Percentiles rank a stretch among this genome's conserved stretches.
phyloP scores from a whole-genome alignment of 2,329 filamentous ascomycete species.

The Myriosclerotinia curreyana region DNA sequence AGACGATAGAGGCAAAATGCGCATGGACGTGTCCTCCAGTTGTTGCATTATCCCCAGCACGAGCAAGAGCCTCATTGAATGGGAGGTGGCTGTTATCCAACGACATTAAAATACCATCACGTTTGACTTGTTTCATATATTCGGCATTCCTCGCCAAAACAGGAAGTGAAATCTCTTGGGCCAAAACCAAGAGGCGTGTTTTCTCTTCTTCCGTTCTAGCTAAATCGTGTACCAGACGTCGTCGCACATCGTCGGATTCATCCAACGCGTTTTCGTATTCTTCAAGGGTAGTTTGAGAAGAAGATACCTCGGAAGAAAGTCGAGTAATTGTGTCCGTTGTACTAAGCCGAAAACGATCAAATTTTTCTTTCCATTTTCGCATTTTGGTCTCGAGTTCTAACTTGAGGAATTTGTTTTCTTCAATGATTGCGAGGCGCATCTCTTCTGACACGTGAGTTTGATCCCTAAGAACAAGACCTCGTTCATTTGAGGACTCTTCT shows the following conservation, averaged over 20 bases:
- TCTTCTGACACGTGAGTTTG: neutral
- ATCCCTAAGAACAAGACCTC: neutral
- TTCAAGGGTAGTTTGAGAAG: neutral
- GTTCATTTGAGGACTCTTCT: neutral
- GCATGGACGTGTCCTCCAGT: slow-evolving; percentile 8
- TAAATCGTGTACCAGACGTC: neutral
- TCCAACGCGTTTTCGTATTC: neutral
- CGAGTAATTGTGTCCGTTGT: neutral
- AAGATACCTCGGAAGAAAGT: neutral
- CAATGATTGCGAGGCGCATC: neutral
- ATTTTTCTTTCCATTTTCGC: neutral
- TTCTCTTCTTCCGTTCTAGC: neutral
- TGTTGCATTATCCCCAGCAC: neutral
- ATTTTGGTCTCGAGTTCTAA: neutral
- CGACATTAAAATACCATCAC: neutral
- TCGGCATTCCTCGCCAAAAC: slow-evolving; percentile 1
- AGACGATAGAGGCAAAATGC: neutral
- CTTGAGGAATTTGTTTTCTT: neutral
- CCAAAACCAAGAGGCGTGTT: neutral
- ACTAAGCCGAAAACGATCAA: neutral
- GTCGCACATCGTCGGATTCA: neutral
- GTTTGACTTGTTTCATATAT: slow-evolving; percentile 1
- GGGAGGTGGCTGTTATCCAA: neutral
- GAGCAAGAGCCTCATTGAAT: neutral
- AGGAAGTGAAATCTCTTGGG: neutral